These are phyloP conservation scores for Skeletonema marinoi DNA, from an alignment of 108 stramenopile species.

Conservation along the genomic window DNA sequence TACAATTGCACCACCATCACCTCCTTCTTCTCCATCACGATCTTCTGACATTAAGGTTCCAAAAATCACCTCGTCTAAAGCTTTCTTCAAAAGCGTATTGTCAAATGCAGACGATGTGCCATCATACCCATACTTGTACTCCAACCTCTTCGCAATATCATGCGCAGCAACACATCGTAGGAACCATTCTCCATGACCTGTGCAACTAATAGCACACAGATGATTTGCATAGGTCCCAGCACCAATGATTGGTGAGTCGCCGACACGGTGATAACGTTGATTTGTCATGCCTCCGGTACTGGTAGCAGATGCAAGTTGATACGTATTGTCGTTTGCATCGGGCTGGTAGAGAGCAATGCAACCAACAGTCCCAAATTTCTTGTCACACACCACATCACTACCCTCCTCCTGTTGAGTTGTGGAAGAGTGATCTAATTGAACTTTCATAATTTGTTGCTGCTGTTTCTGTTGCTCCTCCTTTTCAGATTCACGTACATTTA, in stretches of 20 bases:
- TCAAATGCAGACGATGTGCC: background rate
- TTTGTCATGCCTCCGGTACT: constrained; percentile 49
- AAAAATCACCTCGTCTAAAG: constrained; percentile 27
- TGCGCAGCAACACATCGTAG: constrained; percentile 38
- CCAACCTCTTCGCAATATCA: constrained; percentile 35
- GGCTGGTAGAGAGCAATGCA: constrained; percentile 30
- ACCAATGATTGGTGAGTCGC: constrained; percentile 39
- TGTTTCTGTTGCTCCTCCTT: background rate
- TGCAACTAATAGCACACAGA: constrained; percentile 39
- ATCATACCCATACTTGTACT: constrained; percentile 34
- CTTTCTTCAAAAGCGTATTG: constrained; percentile 16
- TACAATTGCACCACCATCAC: constrained; percentile 33
- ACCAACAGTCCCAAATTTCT: constrained; percentile 44
- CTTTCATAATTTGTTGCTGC: constrained; percentile 10
- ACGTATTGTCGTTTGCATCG: background rate
- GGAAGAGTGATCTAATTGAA: constrained; percentile 37
- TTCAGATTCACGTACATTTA: constrained; percentile 9
- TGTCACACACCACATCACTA: constrained; percentile 1
- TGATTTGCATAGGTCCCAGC: constrained; percentile 43
- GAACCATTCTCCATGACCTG: constrained; percentile 46
- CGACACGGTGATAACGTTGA: constrained; percentile 28
- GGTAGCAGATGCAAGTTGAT: constrained; percentile 39
- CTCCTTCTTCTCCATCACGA: constrained; percentile 6
- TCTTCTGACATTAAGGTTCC: constrained; percentile 22
- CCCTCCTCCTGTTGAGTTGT: background rate